phyloP scores from a whole-genome alignment of 768 basidiomycete genomes.

The Xerocomus spinulosus region DNA sequence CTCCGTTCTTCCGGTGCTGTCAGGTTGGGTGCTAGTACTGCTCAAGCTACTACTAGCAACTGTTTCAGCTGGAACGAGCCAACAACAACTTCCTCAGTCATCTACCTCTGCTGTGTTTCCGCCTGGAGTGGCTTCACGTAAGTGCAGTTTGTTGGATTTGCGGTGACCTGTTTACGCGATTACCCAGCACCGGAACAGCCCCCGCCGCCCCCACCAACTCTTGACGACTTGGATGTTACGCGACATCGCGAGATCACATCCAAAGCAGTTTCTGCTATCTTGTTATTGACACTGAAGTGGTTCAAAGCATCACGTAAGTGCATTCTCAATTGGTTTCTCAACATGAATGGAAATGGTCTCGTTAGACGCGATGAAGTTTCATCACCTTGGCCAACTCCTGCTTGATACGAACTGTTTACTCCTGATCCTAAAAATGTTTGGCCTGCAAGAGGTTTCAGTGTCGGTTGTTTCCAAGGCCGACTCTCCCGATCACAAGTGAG shows the following conservation, averaged over 20 bases:
- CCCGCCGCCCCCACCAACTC: conserved; percentile 60
- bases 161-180: conserved; percentile 3
- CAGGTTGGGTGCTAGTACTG: conserved; percentile 89
- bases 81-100: conserved; percentile 55
- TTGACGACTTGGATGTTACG: conserved; percentile 90
- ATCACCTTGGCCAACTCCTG: conserved; percentile 92
- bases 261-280: conserved; percentile 93
- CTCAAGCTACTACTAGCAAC: conserved; percentile 91
- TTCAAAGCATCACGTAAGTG: conserved; percentile 95
- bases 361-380: conserved; percentile 95
- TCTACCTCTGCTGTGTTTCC: conserved; percentile 70
- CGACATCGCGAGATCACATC: conserved; percentile 97
- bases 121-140: conserved; percentile 63
- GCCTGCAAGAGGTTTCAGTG: conserved; percentile 84
- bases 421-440: conserved; percentile 95
- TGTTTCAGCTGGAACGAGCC: conserved; percentile 71
- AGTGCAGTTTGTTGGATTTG: conserved; percentile 18
- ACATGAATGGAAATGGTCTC: conserved; percentile 1
- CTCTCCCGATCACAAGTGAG: conserved; percentile 78
- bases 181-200: conserved; percentile 56
- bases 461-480: conserved; percentile 88
- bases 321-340: not conserved
- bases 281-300: conserved; percentile 91
- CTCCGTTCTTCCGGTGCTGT: conserved; percentile 75
- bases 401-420: conserved; percentile 94